A percentile compares a stretch with the other conserved stretches of the same genome.
These are phyloP conservation scores for Plasmodium vinckei DNA, from an alignment of 169 alveolate species.

Conservation along the genomic window DNA sequence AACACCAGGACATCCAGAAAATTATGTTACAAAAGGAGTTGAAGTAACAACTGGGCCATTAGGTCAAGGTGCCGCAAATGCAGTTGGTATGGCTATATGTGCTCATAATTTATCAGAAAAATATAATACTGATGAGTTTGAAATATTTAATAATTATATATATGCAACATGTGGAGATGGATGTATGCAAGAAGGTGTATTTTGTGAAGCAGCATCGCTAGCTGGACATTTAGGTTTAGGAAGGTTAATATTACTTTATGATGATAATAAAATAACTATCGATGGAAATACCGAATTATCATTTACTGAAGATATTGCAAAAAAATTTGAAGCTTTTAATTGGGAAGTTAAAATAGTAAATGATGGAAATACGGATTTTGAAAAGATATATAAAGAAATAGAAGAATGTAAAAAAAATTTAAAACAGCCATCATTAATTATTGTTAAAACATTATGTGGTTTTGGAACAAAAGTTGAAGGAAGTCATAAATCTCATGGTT, in stretches of 20 bases:
- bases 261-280: constrained; percentile 85
- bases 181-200: constrained; percentile 87
- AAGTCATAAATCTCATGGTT: constrained; percentile 88
- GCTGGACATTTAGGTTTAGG: constrained; percentile 88
- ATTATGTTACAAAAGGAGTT: constrained; percentile 81
- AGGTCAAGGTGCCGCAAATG: constrained; percentile 88
- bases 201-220: constrained; percentile 87
- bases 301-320: constrained; percentile 81
- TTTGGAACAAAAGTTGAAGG: constrained; percentile 84
- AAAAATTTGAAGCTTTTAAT: constrained; percentile 78
- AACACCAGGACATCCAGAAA: constrained; percentile 89
- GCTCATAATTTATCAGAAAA: constrained; percentile 84
- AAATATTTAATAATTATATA: constrained; percentile 83
- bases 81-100: constrained; percentile 88
- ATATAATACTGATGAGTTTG: constrained; percentile 81
- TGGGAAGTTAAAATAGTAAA: constrained; percentile 82
- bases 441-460: constrained; percentile 85
- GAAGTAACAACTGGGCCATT: constrained; percentile 88
- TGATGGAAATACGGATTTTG: constrained; percentile 74
- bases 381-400: constrained; percentile 61
- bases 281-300: constrained; percentile 85
- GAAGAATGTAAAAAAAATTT: constrained; percentile 83
- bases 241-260: constrained; percentile 85
- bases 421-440: constrained; percentile 84
- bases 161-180: constrained; percentile 88